Conservation (phyloP, 139 green algal species). For the Chlorella sp. region DNA sequence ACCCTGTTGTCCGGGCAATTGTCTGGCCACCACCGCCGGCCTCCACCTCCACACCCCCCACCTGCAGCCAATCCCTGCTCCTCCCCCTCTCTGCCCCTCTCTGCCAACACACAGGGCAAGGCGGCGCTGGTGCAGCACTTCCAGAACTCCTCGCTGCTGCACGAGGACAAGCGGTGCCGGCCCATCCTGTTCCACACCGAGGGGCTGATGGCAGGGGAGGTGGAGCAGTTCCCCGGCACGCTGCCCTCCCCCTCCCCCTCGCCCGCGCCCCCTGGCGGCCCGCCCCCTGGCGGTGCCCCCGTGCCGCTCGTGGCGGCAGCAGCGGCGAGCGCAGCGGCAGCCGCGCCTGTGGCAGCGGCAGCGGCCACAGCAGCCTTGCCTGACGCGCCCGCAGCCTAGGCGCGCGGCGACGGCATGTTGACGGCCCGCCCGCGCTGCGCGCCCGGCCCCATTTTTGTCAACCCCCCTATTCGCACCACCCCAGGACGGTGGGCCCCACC, state of each 20-base stretch:
- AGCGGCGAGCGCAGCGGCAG: background rate
- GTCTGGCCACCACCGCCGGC: too few species aligned
- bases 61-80: too few species aligned
- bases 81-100: background rate
- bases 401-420: too few species aligned
- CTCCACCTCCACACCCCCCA: too few species aligned
- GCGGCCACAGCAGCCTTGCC: background rate
- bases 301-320: slow-evolving; percentile 6
- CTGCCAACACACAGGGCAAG: slow-evolving; percentile 76
- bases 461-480: too few species aligned
- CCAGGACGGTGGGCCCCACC: too few species aligned
- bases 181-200: slow-evolving; percentile 92
- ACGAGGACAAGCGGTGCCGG: slow-evolving; percentile 98
- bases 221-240: slow-evolving; percentile 30
- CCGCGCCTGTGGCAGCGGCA: background rate
- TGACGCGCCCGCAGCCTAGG: too few species aligned
- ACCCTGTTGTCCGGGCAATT: too few species aligned
- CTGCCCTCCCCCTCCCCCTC: slow-evolving; percentile 8
- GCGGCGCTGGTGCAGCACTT: slow-evolving; percentile 94
- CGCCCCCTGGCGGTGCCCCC: background rate
- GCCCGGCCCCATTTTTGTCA: too few species aligned
- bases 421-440: too few species aligned
- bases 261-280: background rate
- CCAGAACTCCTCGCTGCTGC: slow-evolving; percentile 96
- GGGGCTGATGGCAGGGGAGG: slow-evolving; percentile 56